These are phyloP conservation scores for Leucocoprinus sp. DNA, from an alignment of 768 basidiomycete genomes.

Conservation along the genomic window DNA sequence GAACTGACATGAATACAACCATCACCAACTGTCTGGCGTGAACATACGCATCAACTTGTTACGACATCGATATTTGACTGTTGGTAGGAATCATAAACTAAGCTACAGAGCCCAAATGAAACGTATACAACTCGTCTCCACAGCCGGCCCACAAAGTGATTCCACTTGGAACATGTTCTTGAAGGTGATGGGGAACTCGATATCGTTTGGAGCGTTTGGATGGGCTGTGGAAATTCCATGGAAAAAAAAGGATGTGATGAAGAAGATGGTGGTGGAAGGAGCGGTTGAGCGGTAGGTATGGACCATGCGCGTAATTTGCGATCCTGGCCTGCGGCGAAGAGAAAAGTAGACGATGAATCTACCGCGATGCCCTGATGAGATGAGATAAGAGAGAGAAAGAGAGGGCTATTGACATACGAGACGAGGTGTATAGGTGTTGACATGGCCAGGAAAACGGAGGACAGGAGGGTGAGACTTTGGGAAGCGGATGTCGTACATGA, in stretches of 20 bases:
- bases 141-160: constrained; percentile 47
- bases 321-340: constrained; percentile 70
- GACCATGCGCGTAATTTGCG: constrained; percentile 62
- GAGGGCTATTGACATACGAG: constrained; percentile 33
- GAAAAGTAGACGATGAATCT: constrained; percentile 46
- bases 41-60: too few species aligned
- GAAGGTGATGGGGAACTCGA: too few species aligned
- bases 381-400: constrained; percentile 2
- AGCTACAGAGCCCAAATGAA: constrained; percentile 43
- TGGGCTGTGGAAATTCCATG: constrained; percentile 25
- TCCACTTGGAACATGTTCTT: constrained; percentile 22
- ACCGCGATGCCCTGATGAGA: constrained; percentile 50
- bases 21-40: constrained; percentile 29
- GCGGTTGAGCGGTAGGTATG: constrained; percentile 40
- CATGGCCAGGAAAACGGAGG: constrained; percentile 43
- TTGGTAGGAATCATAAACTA: too few species aligned
- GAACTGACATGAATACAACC: constrained; percentile 18
- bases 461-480: constrained; percentile 29
- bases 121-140: constrained; percentile 37
- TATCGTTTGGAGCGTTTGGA: constrained; percentile 41
- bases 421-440: constrained; percentile 43
- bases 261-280: constrained; percentile 19
- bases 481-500: constrained; percentile 57
- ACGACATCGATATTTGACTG: background rate
- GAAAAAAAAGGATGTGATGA: constrained; percentile 20